Percentiles rank a stretch among this genome's conserved stretches.
phyloP scores from a whole-genome alignment of 2,329 filamentous ascomycete genomes.

The Myriosclerotinia curreyana region DNA sequence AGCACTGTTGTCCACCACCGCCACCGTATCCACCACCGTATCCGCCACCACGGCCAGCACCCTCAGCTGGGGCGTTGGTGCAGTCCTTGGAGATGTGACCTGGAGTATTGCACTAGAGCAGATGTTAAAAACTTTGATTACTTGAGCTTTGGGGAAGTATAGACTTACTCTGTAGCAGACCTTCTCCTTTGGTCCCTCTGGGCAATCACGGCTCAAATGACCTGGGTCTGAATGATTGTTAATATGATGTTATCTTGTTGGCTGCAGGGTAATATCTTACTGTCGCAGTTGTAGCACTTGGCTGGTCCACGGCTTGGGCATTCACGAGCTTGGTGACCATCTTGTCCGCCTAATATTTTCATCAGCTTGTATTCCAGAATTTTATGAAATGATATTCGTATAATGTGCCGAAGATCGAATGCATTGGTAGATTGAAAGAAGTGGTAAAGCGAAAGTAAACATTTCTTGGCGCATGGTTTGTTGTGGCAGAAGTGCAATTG shows the following conservation, averaged over 20 bases:
- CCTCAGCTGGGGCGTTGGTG: conserved; percentile 38
- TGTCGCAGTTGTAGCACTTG: conserved; percentile 83
- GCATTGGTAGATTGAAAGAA: not conserved
- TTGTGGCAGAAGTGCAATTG: not conserved
- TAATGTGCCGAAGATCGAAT: not conserved
- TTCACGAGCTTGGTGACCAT: conserved; percentile 75
- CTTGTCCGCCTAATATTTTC: conserved; percentile 60
- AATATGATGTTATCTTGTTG: conserved; percentile 36
- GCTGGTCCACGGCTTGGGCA: conserved; percentile 81
- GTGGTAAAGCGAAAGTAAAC: not conserved
- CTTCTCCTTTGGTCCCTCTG: conserved; percentile 84
- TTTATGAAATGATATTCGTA: not conserved
- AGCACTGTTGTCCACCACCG: conserved; percentile 68
- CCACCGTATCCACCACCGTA: conserved; percentile 40
- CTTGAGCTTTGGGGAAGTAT: not conserved
- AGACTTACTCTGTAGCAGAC: conserved; percentile 60
- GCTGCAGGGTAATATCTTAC: conserved; percentile 48
- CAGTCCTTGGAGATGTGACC: conserved; percentile 88
- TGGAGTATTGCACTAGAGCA: conserved; percentile 61
- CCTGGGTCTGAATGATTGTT: conserved; percentile 51
- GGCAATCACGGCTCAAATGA: conserved; percentile 90
- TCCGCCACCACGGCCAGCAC: conserved; percentile 35
- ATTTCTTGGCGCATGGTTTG: not conserved
- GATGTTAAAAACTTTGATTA: not conserved
- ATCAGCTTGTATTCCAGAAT: conserved; percentile 28